A percentile compares a stretch with the other conserved stretches of the same genome.
Evolutionary conservation across 306 rosid genomes (phyloP).

Genomic region (Gastrolobium bilobum): DNA sequence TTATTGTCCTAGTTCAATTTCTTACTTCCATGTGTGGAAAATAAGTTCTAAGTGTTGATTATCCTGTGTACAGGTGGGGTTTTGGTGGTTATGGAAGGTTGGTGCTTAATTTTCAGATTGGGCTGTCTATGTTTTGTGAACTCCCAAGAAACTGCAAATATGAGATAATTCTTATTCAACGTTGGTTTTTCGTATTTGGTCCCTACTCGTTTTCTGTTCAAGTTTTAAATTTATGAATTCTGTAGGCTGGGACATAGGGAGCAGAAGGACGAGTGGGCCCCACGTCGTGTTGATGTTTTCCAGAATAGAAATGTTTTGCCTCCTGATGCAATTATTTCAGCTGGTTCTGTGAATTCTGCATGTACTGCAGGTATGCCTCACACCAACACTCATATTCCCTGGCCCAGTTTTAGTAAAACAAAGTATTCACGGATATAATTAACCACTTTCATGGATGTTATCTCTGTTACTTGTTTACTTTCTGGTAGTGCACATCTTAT

Average conservation of each 20-base stretch:
- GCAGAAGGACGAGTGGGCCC: conserved; percentile 98
- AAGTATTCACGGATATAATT: background rate
- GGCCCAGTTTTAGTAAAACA: background rate
- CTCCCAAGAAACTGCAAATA: conserved; percentile 33
- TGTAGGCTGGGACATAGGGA: conserved; percentile 98
- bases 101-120: conserved; percentile 46
- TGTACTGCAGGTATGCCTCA: conserved; percentile 85
- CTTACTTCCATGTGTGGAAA: conserved; percentile 28
- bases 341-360: conserved; percentile 89
- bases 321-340: conserved; percentile 84
- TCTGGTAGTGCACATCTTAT: conserved; percentile 31
- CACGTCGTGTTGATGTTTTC: conserved; percentile 91
- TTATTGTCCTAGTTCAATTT: conserved; percentile 17
- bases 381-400: background rate
- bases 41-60: conserved; percentile 40
- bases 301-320: conserved; percentile 80
- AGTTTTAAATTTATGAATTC: conserved; percentile 22
- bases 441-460: conserved; percentile 18
- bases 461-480: conserved; percentile 21
- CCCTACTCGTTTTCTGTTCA: background rate
- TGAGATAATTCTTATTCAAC: conserved; percentile 26
- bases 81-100: conserved; percentile 99
- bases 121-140: conserved; percentile 22
- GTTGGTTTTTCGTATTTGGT: conserved; percentile 33
- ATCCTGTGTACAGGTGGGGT: conserved; percentile 82